phyloP scores from a whole-genome alignment of 495 filamentous ascomycete species.

The Hypoxylon crocopeplum region DNA sequence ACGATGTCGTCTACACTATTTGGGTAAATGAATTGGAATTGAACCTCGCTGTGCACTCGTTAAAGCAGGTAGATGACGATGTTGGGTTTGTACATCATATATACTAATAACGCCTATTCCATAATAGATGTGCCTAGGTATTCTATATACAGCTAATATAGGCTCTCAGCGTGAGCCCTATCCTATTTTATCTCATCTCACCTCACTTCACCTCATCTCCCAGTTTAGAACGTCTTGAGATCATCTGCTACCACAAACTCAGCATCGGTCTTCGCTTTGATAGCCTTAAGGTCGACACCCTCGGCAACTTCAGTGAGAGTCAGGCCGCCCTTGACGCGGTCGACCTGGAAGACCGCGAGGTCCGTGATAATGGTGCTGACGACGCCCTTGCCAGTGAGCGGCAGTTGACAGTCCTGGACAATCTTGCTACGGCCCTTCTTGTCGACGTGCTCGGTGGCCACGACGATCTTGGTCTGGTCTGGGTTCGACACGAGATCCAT shows the following conservation, averaged over 20 bases:
- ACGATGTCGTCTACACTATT: too few species aligned
- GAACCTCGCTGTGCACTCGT: too few species aligned
- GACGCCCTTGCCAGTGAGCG: slow-evolving; percentile 60
- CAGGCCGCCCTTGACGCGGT: slow-evolving; percentile 55
- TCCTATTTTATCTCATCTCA: background rate
- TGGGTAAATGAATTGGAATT: too few species aligned
- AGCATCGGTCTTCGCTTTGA: slow-evolving; percentile 62
- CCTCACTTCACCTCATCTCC: slow-evolving; percentile 21
- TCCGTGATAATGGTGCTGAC: slow-evolving; percentile 66
- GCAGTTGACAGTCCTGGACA: slow-evolving; percentile 61
- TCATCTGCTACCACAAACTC: slow-evolving; percentile 57
- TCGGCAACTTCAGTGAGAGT: slow-evolving; percentile 64
- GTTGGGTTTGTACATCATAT: background rate
- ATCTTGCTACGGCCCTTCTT: slow-evolving; percentile 67
- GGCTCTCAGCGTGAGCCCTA: background rate
- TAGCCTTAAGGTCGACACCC: slow-evolving; percentile 60
- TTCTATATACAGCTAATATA: slow-evolving; percentile 22
- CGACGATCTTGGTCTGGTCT: slow-evolving; percentile 65
- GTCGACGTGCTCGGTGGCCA: slow-evolving; percentile 67
- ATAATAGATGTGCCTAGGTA: background rate
- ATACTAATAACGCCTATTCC: too few species aligned
- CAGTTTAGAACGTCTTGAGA: slow-evolving; percentile 52
- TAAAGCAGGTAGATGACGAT: too few species aligned
- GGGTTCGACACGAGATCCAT: slow-evolving; percentile 70
- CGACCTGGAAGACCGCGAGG: slow-evolving; percentile 64